Percentiles rank a stretch among this genome's conserved stretches.
phyloP scores from a whole-genome alignment of 1,284 basidiomycete genomes.

The Moesziomyces parantarcticus region DNA sequence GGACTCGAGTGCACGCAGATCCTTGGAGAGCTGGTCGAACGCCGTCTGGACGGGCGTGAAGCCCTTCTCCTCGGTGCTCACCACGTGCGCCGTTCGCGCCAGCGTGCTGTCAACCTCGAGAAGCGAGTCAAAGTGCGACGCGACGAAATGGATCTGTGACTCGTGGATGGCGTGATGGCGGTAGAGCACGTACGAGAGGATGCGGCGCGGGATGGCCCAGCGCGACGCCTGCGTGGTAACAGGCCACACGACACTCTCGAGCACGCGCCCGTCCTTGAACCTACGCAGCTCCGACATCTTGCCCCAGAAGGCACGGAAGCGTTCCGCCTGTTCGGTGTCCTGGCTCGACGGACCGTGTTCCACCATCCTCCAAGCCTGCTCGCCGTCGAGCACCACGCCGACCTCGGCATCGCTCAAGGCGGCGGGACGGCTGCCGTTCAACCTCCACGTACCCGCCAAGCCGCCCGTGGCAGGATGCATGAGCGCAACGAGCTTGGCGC shows the following conservation, averaged over 20 bases:
- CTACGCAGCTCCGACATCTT: constrained; percentile 90
- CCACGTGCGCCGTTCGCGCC: constrained; percentile 64
- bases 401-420: constrained; percentile 51
- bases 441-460: constrained; percentile 38
- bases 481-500: constrained; percentile 47
- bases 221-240: constrained; percentile 68
- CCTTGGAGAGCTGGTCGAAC: constrained; percentile 82
- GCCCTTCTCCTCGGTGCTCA: constrained; percentile 65
- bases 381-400: constrained; percentile 50
- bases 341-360: constrained; percentile 71
- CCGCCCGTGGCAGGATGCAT: constrained; percentile 40
- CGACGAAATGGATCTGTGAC: constrained; percentile 71
- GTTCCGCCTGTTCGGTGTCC: constrained; percentile 70
- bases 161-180: constrained; percentile 77
- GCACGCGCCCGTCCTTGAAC: constrained; percentile 94
- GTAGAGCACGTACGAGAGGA: constrained; percentile 80
- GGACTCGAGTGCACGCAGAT: constrained; percentile 78
- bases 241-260: constrained; percentile 92
- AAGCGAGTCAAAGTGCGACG: constrained; percentile 75
- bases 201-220: constrained; percentile 78
- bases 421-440: constrained; percentile 28
- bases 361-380: constrained; percentile 64
- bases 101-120: constrained; percentile 70
- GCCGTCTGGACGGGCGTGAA: constrained; percentile 82
- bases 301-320: constrained; percentile 91